A percentile compares a stretch with the other conserved stretches of the same genome.
phyloP scores from a whole-genome alignment of 768 basidiomycete species.

The Boletus rubropictus region DNA sequence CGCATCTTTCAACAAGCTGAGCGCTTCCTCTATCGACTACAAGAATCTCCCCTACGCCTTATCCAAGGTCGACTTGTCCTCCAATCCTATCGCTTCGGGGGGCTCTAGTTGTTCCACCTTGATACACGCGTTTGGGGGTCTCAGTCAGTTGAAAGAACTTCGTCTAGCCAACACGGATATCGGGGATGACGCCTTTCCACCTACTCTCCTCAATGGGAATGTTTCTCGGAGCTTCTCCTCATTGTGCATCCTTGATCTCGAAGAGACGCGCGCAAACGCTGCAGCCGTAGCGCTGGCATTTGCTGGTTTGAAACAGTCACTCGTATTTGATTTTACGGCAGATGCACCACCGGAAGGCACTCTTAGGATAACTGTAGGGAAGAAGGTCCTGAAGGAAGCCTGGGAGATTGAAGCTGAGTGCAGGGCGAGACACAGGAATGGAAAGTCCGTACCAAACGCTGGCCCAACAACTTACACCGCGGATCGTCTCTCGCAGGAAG shows the following conservation, averaged over 20 bases:
- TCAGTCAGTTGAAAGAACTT: slow-evolving; percentile 54
- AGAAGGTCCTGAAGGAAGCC: slow-evolving; percentile 61
- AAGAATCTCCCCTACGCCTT: slow-evolving; percentile 47
- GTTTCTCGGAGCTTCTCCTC: slow-evolving; percentile 40
- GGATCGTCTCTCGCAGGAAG: slow-evolving; percentile 14
- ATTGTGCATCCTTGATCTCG: slow-evolving; percentile 57
- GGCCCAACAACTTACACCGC: background rate
- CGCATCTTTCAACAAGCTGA: slow-evolving; percentile 62
- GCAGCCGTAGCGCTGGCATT: slow-evolving; percentile 44
- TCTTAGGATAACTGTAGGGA: slow-evolving; percentile 58
- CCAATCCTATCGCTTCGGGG: slow-evolving; percentile 53
- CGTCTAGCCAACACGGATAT: slow-evolving; percentile 52
- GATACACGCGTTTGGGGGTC: slow-evolving; percentile 41
- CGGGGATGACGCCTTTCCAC: slow-evolving; percentile 53
- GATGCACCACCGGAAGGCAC: slow-evolving; percentile 51
- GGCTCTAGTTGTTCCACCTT: slow-evolving; percentile 29
- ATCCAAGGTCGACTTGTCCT: slow-evolving; percentile 56
- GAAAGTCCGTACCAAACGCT: slow-evolving; percentile 27
- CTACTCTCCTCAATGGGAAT: slow-evolving; percentile 13
- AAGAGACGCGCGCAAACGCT: slow-evolving; percentile 53
- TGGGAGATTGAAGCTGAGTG: slow-evolving; percentile 78
- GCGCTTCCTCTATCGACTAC: slow-evolving; percentile 49
- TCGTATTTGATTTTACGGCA: slow-evolving; percentile 50
- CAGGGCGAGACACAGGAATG: slow-evolving; percentile 38
- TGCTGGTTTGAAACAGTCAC: slow-evolving; percentile 40